Conservation (phyloP, 23 red algal genomes). For the Gracilaria domingensis region DNA sequence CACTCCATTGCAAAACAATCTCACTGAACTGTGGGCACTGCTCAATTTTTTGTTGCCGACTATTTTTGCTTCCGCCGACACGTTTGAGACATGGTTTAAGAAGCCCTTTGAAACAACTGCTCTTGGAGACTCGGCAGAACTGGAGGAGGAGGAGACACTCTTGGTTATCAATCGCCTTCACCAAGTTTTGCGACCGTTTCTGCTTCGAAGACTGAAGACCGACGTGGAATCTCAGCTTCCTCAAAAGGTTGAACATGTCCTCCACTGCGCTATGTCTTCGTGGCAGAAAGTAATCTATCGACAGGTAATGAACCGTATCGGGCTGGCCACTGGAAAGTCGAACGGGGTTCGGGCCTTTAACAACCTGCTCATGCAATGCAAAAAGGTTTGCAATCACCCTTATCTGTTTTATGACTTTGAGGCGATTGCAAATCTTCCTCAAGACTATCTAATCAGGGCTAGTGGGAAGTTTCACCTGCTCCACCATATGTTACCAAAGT, state of each 20-base stretch:
- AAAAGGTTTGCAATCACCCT: conserved; percentile 99
- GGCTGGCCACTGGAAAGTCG: conserved; percentile 66
- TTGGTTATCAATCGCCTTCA: conserved; percentile 97
- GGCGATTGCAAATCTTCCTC: conserved; percentile 57
- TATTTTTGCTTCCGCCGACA: conserved; percentile 94
- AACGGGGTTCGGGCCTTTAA: conserved; percentile 73
- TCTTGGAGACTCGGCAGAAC: conserved; percentile 77
- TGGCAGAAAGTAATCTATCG: conserved; percentile 98
- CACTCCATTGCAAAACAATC: conserved; percentile 97
- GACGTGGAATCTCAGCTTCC: conserved; percentile 94
- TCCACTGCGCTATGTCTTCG: conserved; percentile 92
- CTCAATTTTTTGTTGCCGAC: conserved; percentile 97
- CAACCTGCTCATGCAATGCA: conserved; percentile 96
- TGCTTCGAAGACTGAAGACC: conserved; percentile 88
- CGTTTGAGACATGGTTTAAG: conserved; percentile 97
- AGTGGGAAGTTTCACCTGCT: conserved; percentile 96
- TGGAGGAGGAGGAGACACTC: conserved; percentile 90
- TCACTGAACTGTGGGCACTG: conserved; percentile 97
- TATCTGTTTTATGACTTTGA: conserved; percentile 96
- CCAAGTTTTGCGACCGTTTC: conserved; percentile 96
- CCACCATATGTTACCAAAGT: conserved; percentile 84
- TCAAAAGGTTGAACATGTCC: conserved; percentile 89
- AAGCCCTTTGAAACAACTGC: conserved; percentile 89
- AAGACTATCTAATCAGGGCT: conserved; percentile 83
- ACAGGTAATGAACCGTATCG: conserved; percentile 71